Conservation (phyloP, 2,329 filamentous ascomycete species). For the Pyrenophora seminiperda region DNA sequence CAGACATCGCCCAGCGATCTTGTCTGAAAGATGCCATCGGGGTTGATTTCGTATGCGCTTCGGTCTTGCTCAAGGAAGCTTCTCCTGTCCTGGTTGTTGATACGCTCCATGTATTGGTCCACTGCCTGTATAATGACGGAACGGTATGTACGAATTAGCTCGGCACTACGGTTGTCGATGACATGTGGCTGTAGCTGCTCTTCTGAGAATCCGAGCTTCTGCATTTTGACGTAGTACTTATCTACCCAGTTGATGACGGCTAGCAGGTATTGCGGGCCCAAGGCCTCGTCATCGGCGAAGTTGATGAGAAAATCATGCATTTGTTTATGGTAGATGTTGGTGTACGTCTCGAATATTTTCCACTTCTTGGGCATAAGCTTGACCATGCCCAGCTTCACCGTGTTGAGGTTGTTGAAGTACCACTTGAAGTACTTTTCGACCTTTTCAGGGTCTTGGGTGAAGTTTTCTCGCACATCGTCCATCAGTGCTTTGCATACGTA, state of each 20-base stretch:
- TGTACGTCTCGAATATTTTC: conserved; percentile 91
- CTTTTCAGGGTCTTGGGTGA: conserved; percentile 79
- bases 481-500: conserved; percentile 76
- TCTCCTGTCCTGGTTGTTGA: conserved; percentile 79
- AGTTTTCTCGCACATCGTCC: conserved; percentile 70
- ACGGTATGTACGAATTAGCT: conserved; percentile 91
- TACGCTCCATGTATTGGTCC: conserved; percentile 96
- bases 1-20: conserved; percentile 93
- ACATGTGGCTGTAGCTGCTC: conserved; percentile 83
- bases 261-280: conserved; percentile 85
- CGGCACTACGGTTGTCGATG: conserved; percentile 85
- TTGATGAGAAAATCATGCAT: conserved; percentile 94
- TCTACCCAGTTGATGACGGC: conserved; percentile 94
- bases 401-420: conserved; percentile 98
- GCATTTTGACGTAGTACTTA: conserved; percentile 96
- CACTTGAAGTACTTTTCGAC: conserved; percentile 89
- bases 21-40: conserved; percentile 89
- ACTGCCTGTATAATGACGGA: conserved; percentile 94
- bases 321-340: conserved; percentile 84
- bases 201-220: conserved; percentile 78
- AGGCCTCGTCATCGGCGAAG: conserved; percentile 80
- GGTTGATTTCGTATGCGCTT: conserved; percentile 74
- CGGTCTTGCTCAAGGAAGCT: conserved; percentile 79
- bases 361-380: conserved; percentile 93
- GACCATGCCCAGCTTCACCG: conserved; percentile 90